Percentiles rank a stretch among this genome's conserved stretches.
Conservation (phyloP, 768 basidiomycete species). For the Lactarius vividus region DNA sequence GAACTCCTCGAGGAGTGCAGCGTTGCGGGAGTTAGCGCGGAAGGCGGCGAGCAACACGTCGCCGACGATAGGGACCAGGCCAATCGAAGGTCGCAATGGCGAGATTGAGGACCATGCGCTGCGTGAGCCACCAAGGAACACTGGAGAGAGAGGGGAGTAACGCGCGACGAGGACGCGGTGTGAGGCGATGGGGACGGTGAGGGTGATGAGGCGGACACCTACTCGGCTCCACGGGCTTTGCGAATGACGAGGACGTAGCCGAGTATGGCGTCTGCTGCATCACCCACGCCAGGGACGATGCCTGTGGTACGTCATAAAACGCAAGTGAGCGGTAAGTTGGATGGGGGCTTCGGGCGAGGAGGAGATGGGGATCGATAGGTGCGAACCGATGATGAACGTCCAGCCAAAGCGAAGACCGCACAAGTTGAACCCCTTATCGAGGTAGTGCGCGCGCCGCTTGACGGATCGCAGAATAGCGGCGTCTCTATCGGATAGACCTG, state of each 20-base stretch:
- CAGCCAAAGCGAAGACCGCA: conserved; percentile 85
- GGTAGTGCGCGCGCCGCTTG: conserved; percentile 73
- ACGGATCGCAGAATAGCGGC: conserved; percentile 71
- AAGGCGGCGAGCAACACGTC: conserved; percentile 73
- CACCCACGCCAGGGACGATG: conserved; percentile 67
- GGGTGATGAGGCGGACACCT: conserved; percentile 32
- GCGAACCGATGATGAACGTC: conserved; percentile 68
- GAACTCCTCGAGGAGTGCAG: conserved; percentile 80
- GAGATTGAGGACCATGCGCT: conserved; percentile 77
- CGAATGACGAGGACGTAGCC: conserved; percentile 76
- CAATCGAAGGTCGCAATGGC: conserved; percentile 61
- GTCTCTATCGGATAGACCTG: conserved; percentile 75
- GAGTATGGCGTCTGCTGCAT: conserved; percentile 57
- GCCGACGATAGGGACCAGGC: conserved; percentile 69
- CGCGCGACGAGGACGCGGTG: background rate
- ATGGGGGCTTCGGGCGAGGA: background rate
- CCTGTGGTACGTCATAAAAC: conserved; percentile 35
- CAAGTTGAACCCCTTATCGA: conserved; percentile 82
- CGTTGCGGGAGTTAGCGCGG: conserved; percentile 91
- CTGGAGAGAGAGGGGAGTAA: conserved; percentile 26
- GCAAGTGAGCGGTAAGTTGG: background rate
- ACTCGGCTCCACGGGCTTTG: conserved; percentile 72
- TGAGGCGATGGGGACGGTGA: background rate
- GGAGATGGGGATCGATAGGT: background rate
- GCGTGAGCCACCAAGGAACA: conserved; percentile 60